Base-by-base conservation (phyloP, 768 basidiomycete genomes). In the Tremella mesenterica region DNA sequence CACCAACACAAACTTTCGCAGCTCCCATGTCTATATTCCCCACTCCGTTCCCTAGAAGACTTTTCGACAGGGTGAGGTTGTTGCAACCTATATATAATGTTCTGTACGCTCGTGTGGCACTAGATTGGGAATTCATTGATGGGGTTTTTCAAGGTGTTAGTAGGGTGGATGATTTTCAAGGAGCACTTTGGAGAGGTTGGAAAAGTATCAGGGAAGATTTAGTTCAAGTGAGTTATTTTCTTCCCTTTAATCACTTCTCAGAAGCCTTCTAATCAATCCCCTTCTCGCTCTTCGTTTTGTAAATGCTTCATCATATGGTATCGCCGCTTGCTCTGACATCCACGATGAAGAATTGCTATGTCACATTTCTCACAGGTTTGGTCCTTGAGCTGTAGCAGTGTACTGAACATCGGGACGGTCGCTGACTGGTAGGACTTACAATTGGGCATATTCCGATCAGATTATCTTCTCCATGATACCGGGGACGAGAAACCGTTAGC, bases 21-120 rank as follows among this genome's bases (percentile, higher is more conserved):
- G 92, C 91, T 0, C 95, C 95, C 0, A 75, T 96, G 58, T 80
- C 92, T 0, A 77, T 99, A 34, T 80, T 91, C 61, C 93, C 95
- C 1, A 82, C 88, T 0, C 88, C 91, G 0, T 81, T 95, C 59
- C 91, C 93, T 1, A 79, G 84, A 13, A 51, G 71, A 2, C 75
- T 87, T 13, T 95, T 92, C 67, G 62, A 79, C 3, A 77, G 77
- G 18, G 88, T 86, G 0, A 73, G 79, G 53, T 70, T 73, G 34
- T 70, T 97, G 2, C 92, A 96, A 67, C 78, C 77, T 2, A 70
- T 80, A 0, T 97, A 92, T 72, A 93, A 96, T 73, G 76, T 80
- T 0, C 77, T 97, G 1, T 99, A 99, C 66, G 82, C 88, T 0
- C 79, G 85, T 12, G 77, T 96, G 50, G 85, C 93, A 1, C 77